Evolutionary conservation across 2,329 filamentous ascomycete species (phyloP).

Genomic region (Lachnellula suecica): DNA sequence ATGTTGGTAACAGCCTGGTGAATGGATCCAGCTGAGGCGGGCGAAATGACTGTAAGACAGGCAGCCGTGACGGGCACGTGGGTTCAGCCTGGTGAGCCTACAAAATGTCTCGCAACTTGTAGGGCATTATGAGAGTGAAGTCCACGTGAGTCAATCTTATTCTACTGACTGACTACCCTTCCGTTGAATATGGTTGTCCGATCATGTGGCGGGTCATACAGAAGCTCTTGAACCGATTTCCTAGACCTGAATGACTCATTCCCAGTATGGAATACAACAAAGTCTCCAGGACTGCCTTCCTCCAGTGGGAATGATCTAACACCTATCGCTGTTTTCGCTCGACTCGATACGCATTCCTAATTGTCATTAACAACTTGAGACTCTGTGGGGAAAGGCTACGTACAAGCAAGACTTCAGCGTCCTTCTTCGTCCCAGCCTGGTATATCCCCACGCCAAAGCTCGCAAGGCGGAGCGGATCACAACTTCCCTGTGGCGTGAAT

Average conservation of each 20-base stretch:
- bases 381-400: slow-evolving; percentile 32
- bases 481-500: slow-evolving; percentile 68
- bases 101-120: no score
- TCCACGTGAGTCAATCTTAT: slow-evolving; percentile 13
- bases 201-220: slow-evolving; percentile 29
- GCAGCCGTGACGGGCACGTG: no score
- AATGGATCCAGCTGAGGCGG: background rate
- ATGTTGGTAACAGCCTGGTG: background rate
- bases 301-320: slow-evolving; percentile 10
- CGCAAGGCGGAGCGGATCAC: slow-evolving; percentile 63
- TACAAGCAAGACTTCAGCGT: slow-evolving; percentile 58
- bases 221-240: slow-evolving; percentile 28
- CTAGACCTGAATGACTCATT: slow-evolving; percentile 22
- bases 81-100: no score
- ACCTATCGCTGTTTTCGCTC: slow-evolving; percentile 32
- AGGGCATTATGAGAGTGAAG: no score
- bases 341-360: slow-evolving; percentile 30
- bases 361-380: background rate
- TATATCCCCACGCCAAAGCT: slow-evolving; percentile 65
- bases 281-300: slow-evolving; percentile 26
- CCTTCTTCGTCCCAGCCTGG: slow-evolving; percentile 60
- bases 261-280: slow-evolving; percentile 27
- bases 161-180: slow-evolving; percentile 18
- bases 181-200: slow-evolving; percentile 28
- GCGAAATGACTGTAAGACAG: background rate